Evolutionary conservation across 176 grass and related monocot species (phyloP).

Genomic region (Hordeum marinum): DNA sequence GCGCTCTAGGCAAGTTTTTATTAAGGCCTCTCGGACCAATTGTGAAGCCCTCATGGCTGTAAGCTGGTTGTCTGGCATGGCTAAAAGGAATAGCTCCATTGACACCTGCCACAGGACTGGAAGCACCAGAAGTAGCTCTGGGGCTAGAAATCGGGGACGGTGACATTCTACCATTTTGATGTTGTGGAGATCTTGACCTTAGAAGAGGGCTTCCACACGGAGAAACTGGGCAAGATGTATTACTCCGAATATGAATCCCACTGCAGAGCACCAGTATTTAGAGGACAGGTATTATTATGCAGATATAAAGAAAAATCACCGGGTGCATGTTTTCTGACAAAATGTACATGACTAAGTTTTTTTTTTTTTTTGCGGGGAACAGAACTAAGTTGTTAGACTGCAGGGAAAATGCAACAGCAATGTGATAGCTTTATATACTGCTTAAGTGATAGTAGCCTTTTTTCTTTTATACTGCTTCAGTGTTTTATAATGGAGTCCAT

Average conservation of each 20-base stretch:
- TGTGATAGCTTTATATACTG: background rate
- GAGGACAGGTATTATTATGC: background rate
- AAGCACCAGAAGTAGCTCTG: constrained; percentile 84
- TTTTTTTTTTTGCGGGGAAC: no score
- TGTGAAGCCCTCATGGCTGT: constrained; percentile 58
- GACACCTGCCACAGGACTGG: constrained; percentile 75
- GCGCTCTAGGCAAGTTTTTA: constrained; percentile 31
- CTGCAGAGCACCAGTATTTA: constrained; percentile 47
- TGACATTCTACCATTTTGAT: constrained; percentile 75
- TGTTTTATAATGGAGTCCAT: background rate
- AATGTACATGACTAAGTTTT: background rate
- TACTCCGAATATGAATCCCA: constrained; percentile 65
- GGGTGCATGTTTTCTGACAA: background rate
- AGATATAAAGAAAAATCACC: constrained; percentile 22
- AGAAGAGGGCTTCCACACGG: constrained; percentile 82
- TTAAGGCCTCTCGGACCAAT: constrained; percentile 35
- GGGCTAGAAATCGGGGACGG: constrained; percentile 97
- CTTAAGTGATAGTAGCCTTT: background rate
- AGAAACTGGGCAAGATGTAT: constrained; percentile 98
- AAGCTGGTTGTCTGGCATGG: constrained; percentile 45
- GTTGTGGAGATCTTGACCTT: constrained; percentile 79
- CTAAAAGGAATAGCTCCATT: constrained; percentile 73
- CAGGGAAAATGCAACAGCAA: background rate
- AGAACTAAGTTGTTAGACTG: background rate
- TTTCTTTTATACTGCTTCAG: background rate